A percentile compares a stretch with the other conserved stretches of the same genome.
These are phyloP conservation scores for Penicillium flavigenum DNA, from an alignment of 495 filamentous ascomycete species.

Conservation along the genomic window DNA sequence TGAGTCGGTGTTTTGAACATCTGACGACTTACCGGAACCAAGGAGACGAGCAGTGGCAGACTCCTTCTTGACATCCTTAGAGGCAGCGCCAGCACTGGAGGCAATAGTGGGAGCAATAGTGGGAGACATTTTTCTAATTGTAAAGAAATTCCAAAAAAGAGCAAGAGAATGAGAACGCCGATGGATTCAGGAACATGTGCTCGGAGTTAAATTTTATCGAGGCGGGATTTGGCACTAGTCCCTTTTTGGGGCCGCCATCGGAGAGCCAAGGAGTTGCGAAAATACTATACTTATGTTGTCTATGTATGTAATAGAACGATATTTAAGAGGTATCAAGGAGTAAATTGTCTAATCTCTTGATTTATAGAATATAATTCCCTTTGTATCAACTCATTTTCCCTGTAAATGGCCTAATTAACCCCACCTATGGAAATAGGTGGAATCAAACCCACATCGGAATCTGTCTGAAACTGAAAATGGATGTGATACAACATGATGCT, in stretches of 20 bases:
- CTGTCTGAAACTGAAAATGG: neutral
- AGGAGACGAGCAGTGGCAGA: constrained; percentile 81
- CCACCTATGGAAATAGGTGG: neutral
- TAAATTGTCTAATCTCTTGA: too few relatives aligned
- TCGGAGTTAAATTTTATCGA: constrained; percentile 29
- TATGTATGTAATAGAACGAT: too few relatives aligned
- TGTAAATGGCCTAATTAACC: neutral
- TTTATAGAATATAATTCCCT: neutral
- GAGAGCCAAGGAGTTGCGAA: constrained; percentile 7
- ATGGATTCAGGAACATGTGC: constrained; percentile 23
- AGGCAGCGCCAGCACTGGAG: constrained; percentile 48
- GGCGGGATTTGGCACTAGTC: constrained; percentile 31
- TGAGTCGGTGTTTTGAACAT: constrained; percentile 1
- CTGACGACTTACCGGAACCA: constrained; percentile 72
- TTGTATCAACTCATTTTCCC: neutral
- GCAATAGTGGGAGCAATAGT: constrained; percentile 47
- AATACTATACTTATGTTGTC: neutral
- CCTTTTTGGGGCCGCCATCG: constrained; percentile 29
- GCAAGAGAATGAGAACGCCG: constrained; percentile 17
- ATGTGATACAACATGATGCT: neutral
- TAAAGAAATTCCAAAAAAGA: constrained; percentile 16
- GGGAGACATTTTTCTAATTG: constrained; percentile 49
- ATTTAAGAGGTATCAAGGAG: too few relatives aligned
- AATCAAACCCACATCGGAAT: neutral
- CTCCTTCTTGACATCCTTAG: constrained; percentile 78